Evolutionary conservation across 257 asterid species (phyloP).

Genomic region (Nicotiana knightiana): DNA sequence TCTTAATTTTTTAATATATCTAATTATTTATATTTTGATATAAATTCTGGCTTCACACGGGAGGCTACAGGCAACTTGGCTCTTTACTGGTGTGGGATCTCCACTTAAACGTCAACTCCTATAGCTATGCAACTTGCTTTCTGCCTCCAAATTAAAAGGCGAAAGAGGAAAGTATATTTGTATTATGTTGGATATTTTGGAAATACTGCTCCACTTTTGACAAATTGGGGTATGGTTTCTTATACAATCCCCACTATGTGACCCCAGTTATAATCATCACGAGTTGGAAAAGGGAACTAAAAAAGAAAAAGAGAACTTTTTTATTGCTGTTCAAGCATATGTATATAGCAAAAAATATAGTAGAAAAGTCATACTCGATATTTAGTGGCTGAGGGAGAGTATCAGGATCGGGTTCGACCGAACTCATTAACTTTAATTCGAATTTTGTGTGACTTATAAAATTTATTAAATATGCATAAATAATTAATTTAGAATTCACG

Average conservation of each 20-base stretch:
- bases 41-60: too few species aligned
- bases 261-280: conserved; percentile 5
- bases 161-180: neutral
- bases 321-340: neutral
- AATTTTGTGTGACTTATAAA: too few species aligned
- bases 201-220: conserved; percentile 4
- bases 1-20: too few species aligned
- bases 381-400: too few species aligned
- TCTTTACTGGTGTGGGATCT: conserved; percentile 38
- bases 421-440: too few species aligned
- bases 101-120: conserved; percentile 27
- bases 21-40: too few species aligned
- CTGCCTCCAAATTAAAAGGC: neutral
- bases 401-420: too few species aligned
- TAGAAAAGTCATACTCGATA: neutral
- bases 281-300: neutral
- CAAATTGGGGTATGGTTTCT: conserved; percentile 5
- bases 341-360: neutral
- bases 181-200: neutral
- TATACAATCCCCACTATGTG: neutral
- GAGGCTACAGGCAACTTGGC: conserved; percentile 10
- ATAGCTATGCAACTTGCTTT: conserved; percentile 15
- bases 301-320: neutral
- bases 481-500: too few species aligned
- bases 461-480: too few species aligned